Conservation (phyloP, 2,329 filamentous ascomycete species). For the Beauveria caledonica region DNA sequence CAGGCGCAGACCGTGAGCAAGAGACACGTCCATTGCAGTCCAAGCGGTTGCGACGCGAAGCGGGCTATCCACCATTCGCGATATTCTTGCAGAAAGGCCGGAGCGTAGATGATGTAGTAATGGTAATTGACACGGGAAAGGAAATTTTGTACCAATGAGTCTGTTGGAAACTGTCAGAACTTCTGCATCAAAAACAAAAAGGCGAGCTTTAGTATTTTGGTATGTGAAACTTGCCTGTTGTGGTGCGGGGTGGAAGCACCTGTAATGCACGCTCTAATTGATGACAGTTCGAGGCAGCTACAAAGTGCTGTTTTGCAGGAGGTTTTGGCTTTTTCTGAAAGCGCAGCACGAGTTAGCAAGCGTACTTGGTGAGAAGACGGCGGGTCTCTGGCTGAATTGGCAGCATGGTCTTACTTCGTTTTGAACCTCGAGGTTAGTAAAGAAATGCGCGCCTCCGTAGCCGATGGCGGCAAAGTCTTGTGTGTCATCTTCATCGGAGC, state of each 20-base stretch:
- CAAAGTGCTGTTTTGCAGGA: constrained; percentile 15
- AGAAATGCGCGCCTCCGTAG: constrained; percentile 26
- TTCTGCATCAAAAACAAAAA: not conserved
- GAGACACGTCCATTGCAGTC: constrained; percentile 30
- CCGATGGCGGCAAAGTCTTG: constrained; percentile 27
- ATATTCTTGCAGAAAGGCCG: constrained; percentile 28
- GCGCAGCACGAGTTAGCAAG: not conserved
- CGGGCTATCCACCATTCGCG: constrained; percentile 27
- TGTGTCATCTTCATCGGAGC: constrained; percentile 17
- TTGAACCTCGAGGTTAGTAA: constrained; percentile 20
- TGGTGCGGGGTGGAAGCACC: constrained; percentile 25
- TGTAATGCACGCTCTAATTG: constrained; percentile 25
- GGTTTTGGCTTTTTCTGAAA: constrained; percentile 16
- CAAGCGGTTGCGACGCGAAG: constrained; percentile 22
- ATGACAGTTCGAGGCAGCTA: constrained; percentile 17
- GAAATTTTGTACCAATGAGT: constrained; percentile 30
- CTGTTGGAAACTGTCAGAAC: constrained; percentile 15
- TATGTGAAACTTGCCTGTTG: constrained; percentile 22
- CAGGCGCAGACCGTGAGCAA: constrained; percentile 31
- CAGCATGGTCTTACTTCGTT: constrained; percentile 17
- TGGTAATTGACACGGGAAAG: constrained; percentile 30
- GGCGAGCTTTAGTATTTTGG: not conserved
- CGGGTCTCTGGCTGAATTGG: not conserved
- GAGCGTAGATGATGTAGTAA: constrained; percentile 31
- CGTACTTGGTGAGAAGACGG: not conserved